Evolutionary conservation across 2,329 filamentous ascomycete genomes (phyloP), one percentile per base, ranked within the genome.

Genomic region (Hypocrella siamensis): DNA sequence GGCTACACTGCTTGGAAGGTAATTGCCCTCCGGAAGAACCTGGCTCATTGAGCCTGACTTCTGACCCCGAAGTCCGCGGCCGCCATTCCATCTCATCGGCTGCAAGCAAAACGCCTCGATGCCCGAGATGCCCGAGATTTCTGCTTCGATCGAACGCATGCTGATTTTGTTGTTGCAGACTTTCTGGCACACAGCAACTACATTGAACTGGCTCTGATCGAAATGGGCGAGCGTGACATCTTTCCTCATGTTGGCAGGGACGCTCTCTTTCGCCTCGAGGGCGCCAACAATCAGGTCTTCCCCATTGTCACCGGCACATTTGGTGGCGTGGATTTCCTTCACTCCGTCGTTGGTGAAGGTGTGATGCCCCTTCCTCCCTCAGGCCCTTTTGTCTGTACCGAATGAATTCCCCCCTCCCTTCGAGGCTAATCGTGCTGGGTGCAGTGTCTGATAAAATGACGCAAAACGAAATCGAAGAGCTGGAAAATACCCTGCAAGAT

Each of bases 151-250:
- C 21, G n/a, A n/a, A n/a, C n/a, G n/a, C n/a, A n/a, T 14, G 14
- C 24, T 29, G 9, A 31, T 17, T 28, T 26, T 26, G 39, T 45
- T 30, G n/a, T 46, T 32, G 15, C 33, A 71, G 86, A 94, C 51
- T 96, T 78, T 59, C 77, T 85, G 33, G 88, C 86, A 12, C 88
- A 94, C 58, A 92, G 83, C 52, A 94, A 94, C 63, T 94, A 93
- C 57, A 75, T 68, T 11, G 86, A 94, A 53, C 70, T 94, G 36
- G 82, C 80, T 36, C 65, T 94, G 30, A 85, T 90, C 44, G 85
- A 93, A 52, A 57, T 93, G 46, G 85, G 84, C 31, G 84, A 90
- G 55, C 63, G 58, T 5, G 70, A 81, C 38, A 58, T 93, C 37
- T 94, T 94, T 53, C 83, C 88, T 17, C 85, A 93, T 47, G 82